Evolutionary conservation across 2,329 filamentous ascomycete genomes (phyloP).

Genomic region (Parascedosporium putredinis): DNA sequence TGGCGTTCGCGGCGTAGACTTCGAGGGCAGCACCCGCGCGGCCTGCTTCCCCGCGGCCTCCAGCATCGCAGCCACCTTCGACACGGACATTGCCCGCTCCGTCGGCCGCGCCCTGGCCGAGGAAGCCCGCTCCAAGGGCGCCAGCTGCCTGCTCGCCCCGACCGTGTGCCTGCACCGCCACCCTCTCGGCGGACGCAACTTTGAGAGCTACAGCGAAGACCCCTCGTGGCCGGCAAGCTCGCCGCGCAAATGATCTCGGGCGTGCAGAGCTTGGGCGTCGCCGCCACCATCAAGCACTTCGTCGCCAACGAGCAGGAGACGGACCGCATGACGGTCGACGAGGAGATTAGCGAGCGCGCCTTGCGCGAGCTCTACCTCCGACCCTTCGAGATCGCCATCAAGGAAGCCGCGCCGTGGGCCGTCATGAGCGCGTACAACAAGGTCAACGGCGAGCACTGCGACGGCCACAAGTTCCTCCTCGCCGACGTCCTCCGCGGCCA

Average conservation of each 20-base stretch:
- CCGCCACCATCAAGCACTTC: slow-evolving; percentile 33
- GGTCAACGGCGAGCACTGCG: slow-evolving; percentile 30
- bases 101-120: slow-evolving; percentile 51
- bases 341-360: slow-evolving; percentile 17
- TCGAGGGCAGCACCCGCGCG: slow-evolving; percentile 18
- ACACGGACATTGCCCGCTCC: slow-evolving; percentile 43
- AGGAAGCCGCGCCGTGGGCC: slow-evolving; percentile 28
- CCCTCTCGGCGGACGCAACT: slow-evolving; percentile 30
- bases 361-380: slow-evolving; percentile 21
- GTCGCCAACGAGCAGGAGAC: slow-evolving; percentile 30
- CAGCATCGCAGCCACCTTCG: slow-evolving; percentile 51
- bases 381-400: slow-evolving; percentile 29
- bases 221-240: slow-evolving; percentile 28
- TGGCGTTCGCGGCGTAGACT: slow-evolving; percentile 22
- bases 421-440: slow-evolving; percentile 23
- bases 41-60: slow-evolving; percentile 23
- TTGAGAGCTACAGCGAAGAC: slow-evolving; percentile 30
- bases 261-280: slow-evolving; percentile 28
- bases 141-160: slow-evolving; percentile 48
- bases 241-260: slow-evolving; percentile 24
- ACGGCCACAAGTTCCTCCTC: slow-evolving; percentile 17
- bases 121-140: slow-evolving; percentile 47
- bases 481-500: slow-evolving; percentile 29
- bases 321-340: slow-evolving; percentile 18
- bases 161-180: slow-evolving; percentile 31